These are phyloP conservation scores for Lyophyllum atratum DNA, from an alignment of 768 basidiomycete species.

Conservation along the genomic window DNA sequence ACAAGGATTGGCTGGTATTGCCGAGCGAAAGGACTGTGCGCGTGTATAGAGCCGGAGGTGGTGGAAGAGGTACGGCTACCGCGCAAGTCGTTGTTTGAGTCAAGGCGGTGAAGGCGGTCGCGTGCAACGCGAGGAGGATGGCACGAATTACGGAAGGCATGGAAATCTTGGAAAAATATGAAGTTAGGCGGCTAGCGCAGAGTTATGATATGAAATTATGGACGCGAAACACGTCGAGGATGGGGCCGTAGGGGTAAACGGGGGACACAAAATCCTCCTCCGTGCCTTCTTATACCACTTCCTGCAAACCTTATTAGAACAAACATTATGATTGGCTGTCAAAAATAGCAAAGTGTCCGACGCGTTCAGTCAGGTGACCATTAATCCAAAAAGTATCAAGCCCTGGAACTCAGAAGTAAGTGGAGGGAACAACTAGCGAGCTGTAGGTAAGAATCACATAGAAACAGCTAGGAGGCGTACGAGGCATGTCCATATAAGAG, in stretches of 20 bases:
- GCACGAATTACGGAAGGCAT: conserved; percentile 38
- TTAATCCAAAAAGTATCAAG: not conserved
- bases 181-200: conserved; percentile 32
- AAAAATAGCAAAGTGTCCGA: conserved; percentile 8
- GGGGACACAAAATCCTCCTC: not conserved
- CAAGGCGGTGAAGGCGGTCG: conserved; percentile 37
- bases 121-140: conserved; percentile 41
- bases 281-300: conserved; percentile 12
- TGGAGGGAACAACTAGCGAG: not conserved
- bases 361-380: conserved; percentile 10
- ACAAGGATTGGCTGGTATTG: not conserved
- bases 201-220: conserved; percentile 8
- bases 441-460: not conserved
- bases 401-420: not conserved
- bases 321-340: conserved; percentile 19
- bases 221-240: conserved; percentile 15
- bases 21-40: conserved; percentile 20
- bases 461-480: not conserved
- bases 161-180: conserved; percentile 16
- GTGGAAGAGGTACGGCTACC: conserved; percentile 39
- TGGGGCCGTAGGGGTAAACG: conserved; percentile 12
- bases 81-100: conserved; percentile 24
- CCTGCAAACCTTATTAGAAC: conserved; percentile 19
- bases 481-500: not conserved
- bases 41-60: conserved; percentile 23